Percentiles rank a stretch among this genome's conserved stretches.
Conservation (phyloP, 2,329 filamentous ascomycete species). For the Cryphonectria naterciae region DNA sequence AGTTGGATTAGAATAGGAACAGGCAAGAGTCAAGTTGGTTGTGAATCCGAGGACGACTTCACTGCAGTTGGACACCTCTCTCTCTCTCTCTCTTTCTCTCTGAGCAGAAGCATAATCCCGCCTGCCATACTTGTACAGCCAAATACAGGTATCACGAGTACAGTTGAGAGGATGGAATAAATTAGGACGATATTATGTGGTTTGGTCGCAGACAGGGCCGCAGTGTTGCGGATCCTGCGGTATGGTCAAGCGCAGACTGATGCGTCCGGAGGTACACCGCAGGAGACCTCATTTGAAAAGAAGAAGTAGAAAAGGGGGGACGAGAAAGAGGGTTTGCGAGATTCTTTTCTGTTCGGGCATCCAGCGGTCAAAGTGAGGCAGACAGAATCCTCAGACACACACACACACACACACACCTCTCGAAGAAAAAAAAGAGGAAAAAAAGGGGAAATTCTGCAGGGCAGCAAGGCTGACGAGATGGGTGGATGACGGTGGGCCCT, state of each 20-base stretch:
- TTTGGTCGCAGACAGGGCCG: no score
- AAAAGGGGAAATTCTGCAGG: not conserved
- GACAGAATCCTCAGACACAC: no score
- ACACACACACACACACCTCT: no score
- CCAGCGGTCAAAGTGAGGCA: no score
- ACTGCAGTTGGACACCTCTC: not conserved
- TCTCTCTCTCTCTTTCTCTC: not conserved
- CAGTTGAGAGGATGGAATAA: no score
- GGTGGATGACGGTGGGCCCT: not conserved
- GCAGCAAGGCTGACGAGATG: slow-evolving; percentile 4
- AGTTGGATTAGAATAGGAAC: not conserved
- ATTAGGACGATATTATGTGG: not conserved
- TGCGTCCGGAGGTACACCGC: not conserved
- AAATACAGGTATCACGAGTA: not conserved
- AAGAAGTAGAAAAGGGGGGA: no score
- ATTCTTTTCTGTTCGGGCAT: not conserved
- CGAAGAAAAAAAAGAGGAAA: no score
- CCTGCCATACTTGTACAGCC: not conserved
- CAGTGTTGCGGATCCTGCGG: not conserved
- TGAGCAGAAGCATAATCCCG: not conserved
- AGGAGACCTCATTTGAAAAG: no score
- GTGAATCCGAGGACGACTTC: not conserved
- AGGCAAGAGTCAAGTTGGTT: not conserved
- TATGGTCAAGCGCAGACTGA: not conserved
- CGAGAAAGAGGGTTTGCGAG: not conserved